A percentile compares a stretch with the other conserved stretches of the same genome.
Conservation (phyloP, 208 protist species). For the Acanthamoeba healyi region DNA sequence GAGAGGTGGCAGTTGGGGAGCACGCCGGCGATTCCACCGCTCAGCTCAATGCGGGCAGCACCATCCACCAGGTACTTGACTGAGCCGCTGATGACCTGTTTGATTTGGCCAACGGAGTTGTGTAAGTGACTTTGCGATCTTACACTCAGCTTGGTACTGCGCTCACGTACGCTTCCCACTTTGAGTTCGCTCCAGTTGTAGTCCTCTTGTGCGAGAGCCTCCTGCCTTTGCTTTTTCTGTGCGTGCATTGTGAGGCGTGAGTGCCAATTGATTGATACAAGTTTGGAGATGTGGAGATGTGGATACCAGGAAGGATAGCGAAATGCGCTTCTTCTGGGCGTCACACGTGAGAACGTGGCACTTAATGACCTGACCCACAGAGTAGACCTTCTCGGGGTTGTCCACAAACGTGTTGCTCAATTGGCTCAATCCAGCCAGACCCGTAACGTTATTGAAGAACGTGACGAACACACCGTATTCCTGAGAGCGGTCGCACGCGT, state of each 20-base stretch:
- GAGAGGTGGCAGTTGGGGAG: conserved; percentile 54
- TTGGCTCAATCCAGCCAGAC: conserved; percentile 37
- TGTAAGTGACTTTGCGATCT: no score
- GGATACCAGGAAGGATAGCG: conserved; percentile 65
- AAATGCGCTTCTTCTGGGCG: conserved; percentile 51
- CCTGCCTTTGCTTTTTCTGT: conserved; percentile 66
- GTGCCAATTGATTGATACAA: no score
- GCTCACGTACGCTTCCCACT: conserved; percentile 37
- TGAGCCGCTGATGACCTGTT: conserved; percentile 47
- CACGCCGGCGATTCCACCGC: conserved; percentile 24
- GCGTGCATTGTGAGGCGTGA: neutral
- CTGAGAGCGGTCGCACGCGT: neutral
- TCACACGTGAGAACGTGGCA: conserved; percentile 59
- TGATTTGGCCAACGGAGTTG: neutral
- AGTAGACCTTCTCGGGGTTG: conserved; percentile 27
- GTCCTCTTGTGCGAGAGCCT: conserved; percentile 1
- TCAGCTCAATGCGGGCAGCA: conserved; percentile 24
- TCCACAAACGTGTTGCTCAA: conserved; percentile 48
- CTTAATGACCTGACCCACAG: conserved; percentile 63
- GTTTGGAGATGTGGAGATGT: neutral
- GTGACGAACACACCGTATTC: conserved; percentile 70
- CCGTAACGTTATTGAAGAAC: conserved; percentile 72
- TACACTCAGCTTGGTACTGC: neutral
- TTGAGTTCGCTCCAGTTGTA: conserved; percentile 33
- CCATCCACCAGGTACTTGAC: conserved; percentile 66